Base-by-base conservation (phyloP, 192 early-diverging fungal genomes). In the Chytriomyces confervae region DNA sequence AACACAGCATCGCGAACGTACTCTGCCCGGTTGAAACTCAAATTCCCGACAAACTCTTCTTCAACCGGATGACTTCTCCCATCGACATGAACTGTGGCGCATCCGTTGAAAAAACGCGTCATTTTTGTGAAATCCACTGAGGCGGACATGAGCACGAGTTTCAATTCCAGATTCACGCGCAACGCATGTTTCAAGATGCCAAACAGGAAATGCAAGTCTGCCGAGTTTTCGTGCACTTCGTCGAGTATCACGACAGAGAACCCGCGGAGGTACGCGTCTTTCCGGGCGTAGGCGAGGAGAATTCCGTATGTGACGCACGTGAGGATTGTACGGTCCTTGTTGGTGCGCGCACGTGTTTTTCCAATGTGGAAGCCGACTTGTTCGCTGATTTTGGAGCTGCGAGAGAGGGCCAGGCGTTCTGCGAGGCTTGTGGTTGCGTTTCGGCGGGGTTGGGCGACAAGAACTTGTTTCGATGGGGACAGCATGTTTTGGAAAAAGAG, bases 371-470 rank as follows among this genome's bases (percentile, higher is more conserved):
- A 79, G 13, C 82, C 82, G 44, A 82, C 80, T 5, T 45, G 44
- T 8, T 61, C 51, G 18, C 82, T 81, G 20, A 83, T 7, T 5
- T 23, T 43, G 7, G 72, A 47, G 9, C 49, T 23, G 10, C 82
- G 74, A 8, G 64, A 64, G 16, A 44, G 16, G 1, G 79, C 80
- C 3, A 81, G 66, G 6, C 63, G 43, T 8, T 76, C 50, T 6
- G 82, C 82, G 50, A 83, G 67, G 5, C 77, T 20, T 6, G 65
- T 78, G n/a, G 82, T 79, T n/a, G 82, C 82, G 9, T 72, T 57
- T 16, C 82, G 79, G 10, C 79, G 66, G 5, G 82, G 82, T 69
- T 83, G 82, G 6, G 82, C 79, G 18, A 83, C 82, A 46, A 83
- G 70, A 27, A 83, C 72, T 46, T 18, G 80, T 23, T 79, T 77